Percentiles rank a stretch among this genome's conserved stretches.
Conservation (phyloP, 140 eudicot species). For the Anethum foeniculum region DNA sequence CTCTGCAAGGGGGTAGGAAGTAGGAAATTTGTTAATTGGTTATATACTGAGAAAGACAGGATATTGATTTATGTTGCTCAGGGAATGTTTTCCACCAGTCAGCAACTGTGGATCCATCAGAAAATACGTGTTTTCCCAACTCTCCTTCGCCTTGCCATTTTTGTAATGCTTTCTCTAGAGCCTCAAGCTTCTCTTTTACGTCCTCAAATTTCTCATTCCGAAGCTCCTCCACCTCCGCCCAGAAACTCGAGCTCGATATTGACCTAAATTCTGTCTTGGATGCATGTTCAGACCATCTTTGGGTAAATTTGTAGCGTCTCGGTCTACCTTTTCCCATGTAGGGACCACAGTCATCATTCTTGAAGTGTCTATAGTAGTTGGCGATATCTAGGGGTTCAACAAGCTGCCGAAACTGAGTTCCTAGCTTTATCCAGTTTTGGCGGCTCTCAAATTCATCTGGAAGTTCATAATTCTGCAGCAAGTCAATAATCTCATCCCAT, state of each 20-base stretch:
- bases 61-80: not conserved
- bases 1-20: not conserved
- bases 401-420: conserved; percentile 45
- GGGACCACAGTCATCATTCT: conserved; percentile 62
- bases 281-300: conserved; percentile 63
- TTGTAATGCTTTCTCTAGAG: conserved; percentile 18
- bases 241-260: conserved; percentile 49
- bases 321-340: conserved; percentile 63
- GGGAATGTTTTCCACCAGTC: conserved; percentile 49
- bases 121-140: conserved; percentile 41
- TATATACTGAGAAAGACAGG: conserved; percentile 3
- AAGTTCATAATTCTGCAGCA: conserved; percentile 57
- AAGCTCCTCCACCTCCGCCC: conserved; percentile 62
- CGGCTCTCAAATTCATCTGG: conserved; percentile 80
- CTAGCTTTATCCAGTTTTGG: conserved; percentile 45
- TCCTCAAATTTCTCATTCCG: conserved; percentile 31
- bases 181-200: conserved; percentile 27
- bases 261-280: conserved; percentile 18
- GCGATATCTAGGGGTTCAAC: conserved; percentile 81
- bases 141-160: conserved; percentile 28
- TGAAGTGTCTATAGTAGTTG: conserved; percentile 65
- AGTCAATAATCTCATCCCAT: conserved; percentile 65
- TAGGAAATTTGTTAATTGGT: not conserved
- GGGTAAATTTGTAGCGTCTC: conserved; percentile 51
- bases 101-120: conserved; percentile 41